Percentiles rank a stretch among this genome's conserved stretches.
Evolutionary conservation across 164 flowering plant genomes (phyloP).

Genomic region (Liriodendron chinense): DNA sequence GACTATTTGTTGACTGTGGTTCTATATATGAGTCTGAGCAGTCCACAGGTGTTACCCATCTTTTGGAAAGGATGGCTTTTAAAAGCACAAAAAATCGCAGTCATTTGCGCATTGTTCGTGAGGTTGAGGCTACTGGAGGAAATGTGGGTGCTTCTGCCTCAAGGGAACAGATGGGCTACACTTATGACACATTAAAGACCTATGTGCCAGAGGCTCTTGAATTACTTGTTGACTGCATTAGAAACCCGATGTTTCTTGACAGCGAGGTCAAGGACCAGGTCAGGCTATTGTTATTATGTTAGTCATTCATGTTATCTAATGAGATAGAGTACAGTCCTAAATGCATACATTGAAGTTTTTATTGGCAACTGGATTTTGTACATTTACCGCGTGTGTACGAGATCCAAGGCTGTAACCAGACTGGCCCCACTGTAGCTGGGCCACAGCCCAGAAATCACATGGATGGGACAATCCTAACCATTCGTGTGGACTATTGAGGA

Average conservation of each 20-base stretch:
- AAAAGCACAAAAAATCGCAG: conserved; percentile 51
- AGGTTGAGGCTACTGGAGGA: conserved; percentile 52
- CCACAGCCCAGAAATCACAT: background rate
- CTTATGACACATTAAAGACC: conserved; percentile 63
- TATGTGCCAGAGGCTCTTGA: conserved; percentile 72
- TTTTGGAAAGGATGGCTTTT: conserved; percentile 55
- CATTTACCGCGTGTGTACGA: too few species aligned
- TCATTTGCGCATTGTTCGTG: conserved; percentile 44
- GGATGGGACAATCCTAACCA: background rate
- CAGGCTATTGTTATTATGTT: background rate
- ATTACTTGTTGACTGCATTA: conserved; percentile 63
- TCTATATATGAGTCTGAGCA: conserved; percentile 45
- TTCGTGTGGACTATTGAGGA: too few species aligned
- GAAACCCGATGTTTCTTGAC: conserved; percentile 71
- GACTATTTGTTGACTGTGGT: conserved; percentile 49
- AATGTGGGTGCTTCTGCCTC: conserved; percentile 22
- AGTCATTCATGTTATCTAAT: background rate
- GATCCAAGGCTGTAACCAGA: too few species aligned
- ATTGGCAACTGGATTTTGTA: too few species aligned
- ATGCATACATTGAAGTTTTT: background rate
- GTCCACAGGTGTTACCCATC: conserved; percentile 42
- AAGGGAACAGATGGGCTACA: conserved; percentile 66
- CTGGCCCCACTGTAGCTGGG: too few species aligned
- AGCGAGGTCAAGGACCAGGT: conserved; percentile 86
- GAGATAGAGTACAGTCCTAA: background rate